Evolutionary conservation across 2,329 filamentous ascomycete genomes (phyloP), one percentile per base, ranked within the genome.

Genomic region (Colletotrichum sp.): DNA sequence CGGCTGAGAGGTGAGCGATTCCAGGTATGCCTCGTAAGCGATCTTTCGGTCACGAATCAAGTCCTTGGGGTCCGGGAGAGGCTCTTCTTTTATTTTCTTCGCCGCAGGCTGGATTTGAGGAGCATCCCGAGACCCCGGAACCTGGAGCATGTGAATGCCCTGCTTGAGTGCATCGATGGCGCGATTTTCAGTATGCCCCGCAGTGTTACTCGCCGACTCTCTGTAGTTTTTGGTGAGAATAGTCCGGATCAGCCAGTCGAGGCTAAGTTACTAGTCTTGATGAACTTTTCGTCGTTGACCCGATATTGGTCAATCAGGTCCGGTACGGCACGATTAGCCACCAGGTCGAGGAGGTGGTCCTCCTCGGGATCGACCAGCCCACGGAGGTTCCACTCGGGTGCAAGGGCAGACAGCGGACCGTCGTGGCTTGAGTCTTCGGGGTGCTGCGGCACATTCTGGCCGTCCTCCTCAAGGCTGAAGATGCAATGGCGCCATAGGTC

Each of bases 331-430:
- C 87, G 82, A 43, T 86, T 78, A 28, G 84, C 82, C 5, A 89
- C 75, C 8, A 86, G 77, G 15, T 84, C 79, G 2, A 88, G 80
- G 6, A 88, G 71, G 21, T 18, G 82, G n/a, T 87, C 81, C 0
- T 86, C 82, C 3, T 78, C 80, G 0, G 83, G 79, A 1, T 80
- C 78, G 5, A 84, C 78, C 3, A 89, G 79, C 28, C 89, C 86
- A 9, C 79, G 81, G 1, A 89, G 71, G 72, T 89, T 88, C 82
- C 82, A 85, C 64, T 89, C 88, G 0, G 87, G 86, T 0, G 85
- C 78, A 4, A 88, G 60, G n/a, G 84, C 85, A 78, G 77, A 84
- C 18, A 55, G 21, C 48, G 85, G 79, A n/a, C 81, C 81, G 1
- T 85, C 86, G 28, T 87, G 16, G 0, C 83, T 82, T 4, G 32